phyloP scores from a whole-genome alignment of 768 basidiomycete genomes.

The Russula olivacea region DNA sequence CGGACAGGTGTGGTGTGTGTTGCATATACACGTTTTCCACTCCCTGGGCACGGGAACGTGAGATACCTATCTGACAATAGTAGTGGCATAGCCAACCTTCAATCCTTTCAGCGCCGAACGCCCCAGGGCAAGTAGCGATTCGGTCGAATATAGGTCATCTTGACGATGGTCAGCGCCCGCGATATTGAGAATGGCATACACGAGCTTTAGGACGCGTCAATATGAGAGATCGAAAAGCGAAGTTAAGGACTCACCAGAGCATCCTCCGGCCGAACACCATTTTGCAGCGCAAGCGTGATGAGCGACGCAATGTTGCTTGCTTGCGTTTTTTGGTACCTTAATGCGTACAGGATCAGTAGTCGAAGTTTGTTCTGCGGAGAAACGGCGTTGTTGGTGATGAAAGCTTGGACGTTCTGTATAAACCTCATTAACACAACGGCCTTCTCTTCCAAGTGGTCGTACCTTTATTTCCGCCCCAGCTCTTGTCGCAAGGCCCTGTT shows the following conservation, averaged over 20 bases:
- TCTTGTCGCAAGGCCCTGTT: conserved; percentile 92
- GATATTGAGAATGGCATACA: conserved; percentile 87
- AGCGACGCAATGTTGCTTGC: conserved; percentile 74
- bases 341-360: conserved; percentile 84
- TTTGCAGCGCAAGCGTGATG: conserved; percentile 66
- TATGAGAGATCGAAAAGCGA: not conserved
- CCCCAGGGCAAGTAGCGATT: conserved; percentile 89
- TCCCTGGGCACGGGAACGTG: conserved; percentile 47
- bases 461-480: conserved; percentile 88
- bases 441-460: conserved; percentile 22
- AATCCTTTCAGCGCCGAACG: conserved; percentile 92
- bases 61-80: conserved; percentile 11
- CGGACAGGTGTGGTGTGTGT: conserved; percentile 86
- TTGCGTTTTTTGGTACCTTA: conserved; percentile 90
- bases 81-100: conserved; percentile 49
- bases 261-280: conserved; percentile 73
- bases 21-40: conserved; percentile 99
- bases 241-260: conserved; percentile 46
- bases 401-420: conserved; percentile 69
- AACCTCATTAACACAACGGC: not conserved
- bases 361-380: conserved; percentile 81
- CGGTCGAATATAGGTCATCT: conserved; percentile 94
- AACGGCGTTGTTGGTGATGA: conserved; percentile 62
- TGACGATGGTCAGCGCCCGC: conserved; percentile 95
- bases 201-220: conserved; percentile 51